Base-by-base conservation (phyloP, 768 basidiomycete genomes). In the Tremella yokohamensis region DNA sequence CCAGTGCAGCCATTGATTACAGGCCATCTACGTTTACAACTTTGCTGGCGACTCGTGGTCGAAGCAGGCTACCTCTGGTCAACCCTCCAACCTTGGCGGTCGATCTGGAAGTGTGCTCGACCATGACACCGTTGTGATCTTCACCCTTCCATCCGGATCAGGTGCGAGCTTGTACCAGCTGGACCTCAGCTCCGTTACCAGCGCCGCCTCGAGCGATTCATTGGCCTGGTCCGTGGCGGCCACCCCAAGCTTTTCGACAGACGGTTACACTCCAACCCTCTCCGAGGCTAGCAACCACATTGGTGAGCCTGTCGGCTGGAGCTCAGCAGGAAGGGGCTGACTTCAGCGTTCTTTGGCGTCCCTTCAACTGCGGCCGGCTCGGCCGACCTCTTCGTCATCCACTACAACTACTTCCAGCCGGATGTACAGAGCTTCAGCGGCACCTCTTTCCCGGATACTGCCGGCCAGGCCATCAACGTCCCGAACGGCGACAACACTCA, bases 101-200 rank as follows among this genome's bases (percentile, higher is more conserved):
- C 86, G 85, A 67, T 81, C 79, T 1, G 57, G 67, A 24, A 83
- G 87, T 24, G 85, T 94, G 60, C 82, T 97, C 34, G 92, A 97
- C 78, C 92, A 94, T 63, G 92, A 97, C 75, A 97, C 92, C 50
- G 92, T 94, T 61, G 84, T 87, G 59, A 87, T 96, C 78, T 92
- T 87, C 87, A 74, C 63, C 81, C 50, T 70, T 15, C 60, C 66
- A 38, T 48, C 59, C 47, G 56, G 54, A 40, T 59, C 58, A 20
- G 60, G 66, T 29, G 47, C 45, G 9, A 60, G 82, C 53, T 58
- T 93, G 1, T 90, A 79, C 66, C 82, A 82, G 44, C 80, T 94
- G 42, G 83, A 91, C 75, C 84, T 94, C 83, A 81, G 78, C 22
- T 64, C 78, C 13, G 79, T 89, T 57, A 87, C 81, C 47, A 77